A percentile compares a stretch with the other conserved stretches of the same genome.
These are phyloP conservation scores for Allantophomopsis cytisporea DNA, from an alignment of 2,329 filamentous ascomycete genomes.

Conservation along the genomic window DNA sequence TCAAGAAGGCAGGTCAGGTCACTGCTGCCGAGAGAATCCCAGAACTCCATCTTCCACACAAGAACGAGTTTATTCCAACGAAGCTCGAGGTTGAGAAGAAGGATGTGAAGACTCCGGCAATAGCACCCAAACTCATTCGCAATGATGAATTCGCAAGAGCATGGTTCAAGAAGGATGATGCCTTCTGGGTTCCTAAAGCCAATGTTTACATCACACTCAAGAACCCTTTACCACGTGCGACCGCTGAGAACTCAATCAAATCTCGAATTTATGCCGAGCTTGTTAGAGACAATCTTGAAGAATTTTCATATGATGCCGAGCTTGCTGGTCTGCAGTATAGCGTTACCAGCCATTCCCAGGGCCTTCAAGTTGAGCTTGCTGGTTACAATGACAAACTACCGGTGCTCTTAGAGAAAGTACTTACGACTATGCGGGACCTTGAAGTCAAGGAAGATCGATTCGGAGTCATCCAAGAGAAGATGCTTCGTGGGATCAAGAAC, in stretches of 20 bases:
- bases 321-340: conserved; percentile 79
- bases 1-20: conserved; percentile 49
- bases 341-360: conserved; percentile 57
- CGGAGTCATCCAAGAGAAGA: conserved; percentile 76
- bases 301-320: conserved; percentile 94
- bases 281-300: conserved; percentile 76
- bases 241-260: conserved; percentile 67
- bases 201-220: conserved; percentile 71
- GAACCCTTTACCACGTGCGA: conserved; percentile 67
- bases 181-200: conserved; percentile 94
- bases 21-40: conserved; percentile 44
- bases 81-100: conserved; percentile 92
- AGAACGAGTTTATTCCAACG: conserved; percentile 91
- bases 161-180: conserved; percentile 98
- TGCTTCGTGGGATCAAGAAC: conserved; percentile 67
- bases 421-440: conserved; percentile 72
- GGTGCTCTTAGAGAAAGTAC: conserved; percentile 79
- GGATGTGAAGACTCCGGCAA: conserved; percentile 62
- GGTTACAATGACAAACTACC: conserved; percentile 96
- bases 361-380: conserved; percentile 64
- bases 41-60: conserved; percentile 75
- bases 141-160: conserved; percentile 70
- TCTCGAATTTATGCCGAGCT: conserved; percentile 71
- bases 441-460: conserved; percentile 81
- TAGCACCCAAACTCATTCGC: conserved; percentile 68